Evolutionary conservation across 2,329 filamentous ascomycete genomes (phyloP), one percentile per base, ranked within the genome.

Genomic region (Microcyclosporella mali): DNA sequence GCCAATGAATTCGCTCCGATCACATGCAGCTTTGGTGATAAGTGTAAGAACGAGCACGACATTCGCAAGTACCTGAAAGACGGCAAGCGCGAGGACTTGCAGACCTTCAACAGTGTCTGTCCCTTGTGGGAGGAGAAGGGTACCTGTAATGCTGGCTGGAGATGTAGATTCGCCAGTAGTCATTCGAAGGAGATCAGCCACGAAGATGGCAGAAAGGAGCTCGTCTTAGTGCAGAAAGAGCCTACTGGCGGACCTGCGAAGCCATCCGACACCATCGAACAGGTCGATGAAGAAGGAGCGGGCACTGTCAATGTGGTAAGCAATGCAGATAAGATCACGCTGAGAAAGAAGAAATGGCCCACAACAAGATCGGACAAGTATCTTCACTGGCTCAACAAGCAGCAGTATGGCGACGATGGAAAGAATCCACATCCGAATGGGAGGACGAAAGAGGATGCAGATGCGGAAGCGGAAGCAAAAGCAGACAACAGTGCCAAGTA

Each of bases 101-200:
- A 76, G 4, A 87, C 84, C 0, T 84, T 94, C 57, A 75, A 73
- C 32, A 84, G 86, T 6, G 73, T 83, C 49, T 98, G 92, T 59
- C 90, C 89, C 1, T 77, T 94, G 7, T 95, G 81, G 64, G 82
- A 86, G 52, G 71, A 73, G 12, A 78, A 83, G 51, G 89, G 89
- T 10, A 79, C 74, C 49, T 98, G 92, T 57, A 75, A 78, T 37
- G 79, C 84, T 11, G 92, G 92, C 4, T 98, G 90, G 89, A 94
- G 90, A 63, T 98, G 92, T 63, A 84, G 90, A 16, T 94, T 95
- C 60, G 84, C 87, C 27, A 77, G 77, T 50, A 94, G 87, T 50
- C 92, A 98, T 66, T 92, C 88, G 56, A 75, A 81, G 49, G 90
- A 97, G 66, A 67, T 85, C 17, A 79, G 85, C 52, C 79, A 73